These are phyloP conservation scores for Annulohypoxylon moriforme DNA, from an alignment of 495 filamentous ascomycete species.

Conservation along the genomic window DNA sequence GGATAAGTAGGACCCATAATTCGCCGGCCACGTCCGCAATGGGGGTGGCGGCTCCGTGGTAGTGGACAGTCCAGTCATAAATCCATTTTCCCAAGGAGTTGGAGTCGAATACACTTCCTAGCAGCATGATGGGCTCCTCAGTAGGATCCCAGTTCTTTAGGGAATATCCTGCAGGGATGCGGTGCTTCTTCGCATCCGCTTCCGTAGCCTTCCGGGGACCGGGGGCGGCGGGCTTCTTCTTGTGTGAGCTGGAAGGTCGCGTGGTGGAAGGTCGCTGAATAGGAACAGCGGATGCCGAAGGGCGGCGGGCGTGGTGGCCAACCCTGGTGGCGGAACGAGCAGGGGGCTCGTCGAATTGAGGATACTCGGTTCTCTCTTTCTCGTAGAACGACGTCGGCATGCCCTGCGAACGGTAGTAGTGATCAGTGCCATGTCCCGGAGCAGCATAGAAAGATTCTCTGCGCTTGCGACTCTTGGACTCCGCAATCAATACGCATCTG, in stretches of 20 bases:
- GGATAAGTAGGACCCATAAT: slow-evolving; percentile 93
- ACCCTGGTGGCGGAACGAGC: slow-evolving; percentile 57
- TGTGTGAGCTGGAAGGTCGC: slow-evolving; percentile 52
- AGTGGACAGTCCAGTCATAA: slow-evolving; percentile 99
- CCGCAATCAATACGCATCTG: slow-evolving; percentile 59
- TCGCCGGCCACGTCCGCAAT: slow-evolving; percentile 95
- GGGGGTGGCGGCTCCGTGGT: slow-evolving; percentile 84
- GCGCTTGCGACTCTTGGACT: slow-evolving; percentile 54
- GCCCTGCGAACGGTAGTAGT: slow-evolving; percentile 65
- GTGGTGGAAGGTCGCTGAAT: slow-evolving; percentile 55
- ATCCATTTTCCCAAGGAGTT: slow-evolving; percentile 99
- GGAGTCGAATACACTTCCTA: slow-evolving; percentile 96
- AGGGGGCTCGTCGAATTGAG: slow-evolving; percentile 52
- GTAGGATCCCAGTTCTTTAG: slow-evolving; percentile 99
- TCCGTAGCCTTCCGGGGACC: slow-evolving; percentile 75
- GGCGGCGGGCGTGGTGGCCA: slow-evolving; percentile 58
- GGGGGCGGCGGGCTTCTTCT: slow-evolving; percentile 42
- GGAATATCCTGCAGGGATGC: slow-evolving; percentile 91
- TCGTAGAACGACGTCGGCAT: slow-evolving; percentile 51
- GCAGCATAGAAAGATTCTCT: slow-evolving; percentile 53
- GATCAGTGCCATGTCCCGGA: slow-evolving; percentile 66
- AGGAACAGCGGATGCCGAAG: slow-evolving; percentile 56
- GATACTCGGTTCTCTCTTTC: slow-evolving; percentile 55
- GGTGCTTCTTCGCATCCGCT: slow-evolving; percentile 80
- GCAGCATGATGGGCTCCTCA: slow-evolving; percentile 89